Evolutionary conservation across 129 eudicot species (phyloP), one percentile per base, ranked within the genome.

Genomic region (Smallanthus sonchifolius): DNA sequence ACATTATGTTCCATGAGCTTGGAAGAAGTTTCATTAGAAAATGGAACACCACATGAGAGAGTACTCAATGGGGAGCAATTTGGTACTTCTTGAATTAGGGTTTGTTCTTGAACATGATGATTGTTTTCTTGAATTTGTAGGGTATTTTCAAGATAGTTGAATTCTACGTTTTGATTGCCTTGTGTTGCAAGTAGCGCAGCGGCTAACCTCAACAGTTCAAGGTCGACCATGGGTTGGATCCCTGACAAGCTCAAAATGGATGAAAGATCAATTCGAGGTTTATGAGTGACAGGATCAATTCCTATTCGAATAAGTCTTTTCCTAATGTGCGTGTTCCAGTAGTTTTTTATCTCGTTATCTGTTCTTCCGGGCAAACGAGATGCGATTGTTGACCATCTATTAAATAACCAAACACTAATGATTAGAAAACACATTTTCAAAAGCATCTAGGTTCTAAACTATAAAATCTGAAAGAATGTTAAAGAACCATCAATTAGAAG

Each of bases 371-470:
- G 90, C 34, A 89, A 86, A 24, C 77, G 86, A 48, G 90, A 77
- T 9, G 96, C 96, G 20, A 89, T 89, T 5, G 84, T 81, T 9
- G 92, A 84, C 92, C 92, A 87, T 73, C 92, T 87, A 73, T 15
- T 7, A 13, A 65, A 51, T 15, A 67, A 68, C 43, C 30, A 51
- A 17, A 65, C 7, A 56, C 34, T 28, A 57, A 70, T 71, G 9
- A 40, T 44, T 38, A 48, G 70, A 71, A 32, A 40, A 40, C 10
- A 34, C 42, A 38, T 38, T 4, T 38, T 38, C 7, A 38, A 38
- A 38, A 38, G 42, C 42, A 38, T 38, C 5, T 10, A 24, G 9
- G 5, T 1, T 59, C 8, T 10, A 56, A 52, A 20, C 34, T 55
- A 56, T 7, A 20, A 56, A 20, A 11, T 56, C 4, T 52, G 16